Conservation (phyloP, 2,329 filamentous ascomycete species). For the Dryadomyces quercivorus region DNA sequence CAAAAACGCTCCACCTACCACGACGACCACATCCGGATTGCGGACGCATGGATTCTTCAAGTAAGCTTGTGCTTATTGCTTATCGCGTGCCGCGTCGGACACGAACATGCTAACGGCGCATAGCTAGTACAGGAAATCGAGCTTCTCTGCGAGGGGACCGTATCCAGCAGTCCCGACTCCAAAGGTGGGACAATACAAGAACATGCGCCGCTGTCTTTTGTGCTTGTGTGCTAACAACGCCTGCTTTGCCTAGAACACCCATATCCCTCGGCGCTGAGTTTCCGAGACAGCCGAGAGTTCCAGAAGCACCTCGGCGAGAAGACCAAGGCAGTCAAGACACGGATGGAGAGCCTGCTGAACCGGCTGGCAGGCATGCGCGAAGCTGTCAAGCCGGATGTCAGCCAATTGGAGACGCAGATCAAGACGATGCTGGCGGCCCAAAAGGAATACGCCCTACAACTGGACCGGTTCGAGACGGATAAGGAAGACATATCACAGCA, state of each 20-base stretch:
- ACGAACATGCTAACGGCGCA: constrained; percentile 1
- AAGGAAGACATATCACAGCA: constrained; percentile 79
- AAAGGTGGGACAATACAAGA: constrained; percentile 22
- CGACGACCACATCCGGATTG: constrained; percentile 81
- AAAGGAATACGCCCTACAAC: constrained; percentile 65
- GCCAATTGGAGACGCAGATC: constrained; percentile 63
- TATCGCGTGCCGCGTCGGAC: constrained; percentile 3
- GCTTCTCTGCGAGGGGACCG: constrained; percentile 38
- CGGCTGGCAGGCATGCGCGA: constrained; percentile 39
- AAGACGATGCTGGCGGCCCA: constrained; percentile 65
- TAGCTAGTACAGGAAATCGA: constrained; percentile 55
- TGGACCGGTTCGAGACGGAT: constrained; percentile 64
- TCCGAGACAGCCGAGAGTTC: constrained; percentile 59
- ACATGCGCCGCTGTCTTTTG: neutral
- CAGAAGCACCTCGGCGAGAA: constrained; percentile 69
- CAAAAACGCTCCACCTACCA: constrained; percentile 69
- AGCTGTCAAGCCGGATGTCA: constrained; percentile 52
- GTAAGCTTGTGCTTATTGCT: constrained; percentile 30
- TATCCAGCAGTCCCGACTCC: constrained; percentile 29
- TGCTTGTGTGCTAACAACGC: neutral
- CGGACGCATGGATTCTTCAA: constrained; percentile 92
- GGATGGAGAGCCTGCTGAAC: constrained; percentile 57
- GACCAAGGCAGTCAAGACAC: constrained; percentile 62
- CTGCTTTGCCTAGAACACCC: constrained; percentile 29
- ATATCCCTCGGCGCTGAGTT: constrained; percentile 46